A percentile compares a stretch with the other conserved stretches of the same genome.
Evolutionary conservation across 164 flowering plant genomes (phyloP).

Genomic region (Vitis amurensis): DNA sequence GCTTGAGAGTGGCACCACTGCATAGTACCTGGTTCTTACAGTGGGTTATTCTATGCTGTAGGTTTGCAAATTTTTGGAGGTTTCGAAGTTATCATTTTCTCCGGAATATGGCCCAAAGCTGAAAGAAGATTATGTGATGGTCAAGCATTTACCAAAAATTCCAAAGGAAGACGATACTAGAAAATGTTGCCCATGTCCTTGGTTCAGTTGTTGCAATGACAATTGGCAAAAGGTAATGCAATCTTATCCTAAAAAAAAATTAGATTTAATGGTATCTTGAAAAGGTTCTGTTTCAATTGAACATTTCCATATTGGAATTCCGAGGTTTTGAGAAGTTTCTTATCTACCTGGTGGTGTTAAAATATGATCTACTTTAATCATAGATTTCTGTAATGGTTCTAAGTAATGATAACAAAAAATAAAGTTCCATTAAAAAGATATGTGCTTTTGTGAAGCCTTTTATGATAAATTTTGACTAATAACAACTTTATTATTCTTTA

Average conservation of each 20-base stretch:
- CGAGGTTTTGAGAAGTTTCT: no score
- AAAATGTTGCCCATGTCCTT: conserved; percentile 64
- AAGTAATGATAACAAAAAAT: no score
- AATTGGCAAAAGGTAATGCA: conserved; percentile 94
- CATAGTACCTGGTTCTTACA: neutral
- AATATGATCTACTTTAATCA: no score
- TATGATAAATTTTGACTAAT: no score
- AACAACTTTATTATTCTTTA: no score
- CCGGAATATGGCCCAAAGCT: conserved; percentile 96
- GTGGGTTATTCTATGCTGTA: conserved; percentile 22
- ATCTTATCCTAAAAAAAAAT: neutral
- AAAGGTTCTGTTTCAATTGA: no score
- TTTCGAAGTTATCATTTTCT: conserved; percentile 86
- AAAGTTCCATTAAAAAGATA: no score
- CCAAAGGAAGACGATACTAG: conserved; percentile 43
- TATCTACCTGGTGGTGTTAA: no score
- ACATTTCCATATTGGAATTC: no score
- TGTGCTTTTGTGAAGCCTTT: no score
- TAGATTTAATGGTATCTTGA: conserved; percentile 8
- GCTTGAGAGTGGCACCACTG: no score
- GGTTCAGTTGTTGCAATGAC: conserved; percentile 83
- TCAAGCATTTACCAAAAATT: conserved; percentile 83
- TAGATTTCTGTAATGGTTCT: no score
- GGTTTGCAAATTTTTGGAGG: conserved; percentile 98
- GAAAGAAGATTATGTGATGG: conserved; percentile 96